Evolutionary conservation across 2,329 filamentous ascomycete genomes (phyloP).

Genomic region (Xylaria sp.): DNA sequence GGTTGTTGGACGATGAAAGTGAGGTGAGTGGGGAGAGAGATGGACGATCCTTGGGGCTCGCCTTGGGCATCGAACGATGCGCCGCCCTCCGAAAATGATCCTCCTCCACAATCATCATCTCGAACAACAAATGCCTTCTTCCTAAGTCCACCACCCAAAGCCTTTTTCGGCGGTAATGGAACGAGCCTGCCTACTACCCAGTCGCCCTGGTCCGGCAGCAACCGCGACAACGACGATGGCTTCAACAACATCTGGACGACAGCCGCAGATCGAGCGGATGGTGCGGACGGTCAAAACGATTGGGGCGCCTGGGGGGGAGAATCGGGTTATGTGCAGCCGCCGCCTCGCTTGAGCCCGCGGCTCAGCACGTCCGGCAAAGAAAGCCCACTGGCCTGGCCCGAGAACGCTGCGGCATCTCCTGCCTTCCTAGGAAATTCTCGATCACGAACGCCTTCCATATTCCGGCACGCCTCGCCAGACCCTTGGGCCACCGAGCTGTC

Average conservation of each 20-base stretch:
- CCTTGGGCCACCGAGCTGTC: slow-evolving; percentile 55
- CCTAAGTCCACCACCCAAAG: slow-evolving; percentile 56
- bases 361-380: slow-evolving; percentile 50
- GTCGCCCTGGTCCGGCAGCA: slow-evolving; percentile 57
- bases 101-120: slow-evolving; percentile 46
- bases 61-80: slow-evolving; percentile 63
- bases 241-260: slow-evolving; percentile 56
- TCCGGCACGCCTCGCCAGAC: slow-evolving; percentile 54
- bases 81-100: slow-evolving; percentile 49
- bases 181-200: slow-evolving; percentile 47
- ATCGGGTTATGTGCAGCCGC: slow-evolving; percentile 43
- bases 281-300: slow-evolving; percentile 38
- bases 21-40: slow-evolving; percentile 52
- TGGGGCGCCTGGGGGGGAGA: slow-evolving; percentile 50
- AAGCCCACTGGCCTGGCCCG: slow-evolving; percentile 56
- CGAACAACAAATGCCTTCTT: slow-evolving; percentile 46
- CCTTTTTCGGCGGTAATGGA: slow-evolving; percentile 52
- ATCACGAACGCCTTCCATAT: slow-evolving; percentile 48
- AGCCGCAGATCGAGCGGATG: slow-evolving; percentile 44
- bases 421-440: slow-evolving; percentile 47
- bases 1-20: slow-evolving; percentile 45
- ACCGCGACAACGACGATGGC: slow-evolving; percentile 50
- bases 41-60: slow-evolving; percentile 73
- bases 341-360: slow-evolving; percentile 47
- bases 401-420: slow-evolving; percentile 52